These are phyloP conservation scores for Piper betle DNA, from an alignment of 164 flowering plant genomes.

Conservation along the genomic window DNA sequence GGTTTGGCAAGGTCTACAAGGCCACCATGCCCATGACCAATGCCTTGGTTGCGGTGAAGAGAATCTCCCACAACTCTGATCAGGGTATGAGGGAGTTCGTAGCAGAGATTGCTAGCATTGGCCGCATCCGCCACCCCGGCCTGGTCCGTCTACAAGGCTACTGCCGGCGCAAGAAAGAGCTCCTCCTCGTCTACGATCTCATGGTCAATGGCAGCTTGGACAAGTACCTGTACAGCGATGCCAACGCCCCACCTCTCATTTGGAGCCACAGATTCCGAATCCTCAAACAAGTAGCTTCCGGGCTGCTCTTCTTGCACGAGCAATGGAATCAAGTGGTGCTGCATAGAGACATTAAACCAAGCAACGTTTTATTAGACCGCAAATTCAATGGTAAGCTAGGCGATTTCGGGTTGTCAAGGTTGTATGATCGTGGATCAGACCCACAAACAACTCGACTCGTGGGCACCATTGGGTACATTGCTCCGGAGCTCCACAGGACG, in stretches of 20 bases:
- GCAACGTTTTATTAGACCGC: slow-evolving; percentile 12
- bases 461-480: slow-evolving; percentile 6
- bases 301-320: slow-evolving; percentile 12
- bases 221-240: too few relatives aligned
- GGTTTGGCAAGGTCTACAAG: background rate
- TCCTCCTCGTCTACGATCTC: slow-evolving; percentile 12
- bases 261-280: too few relatives aligned
- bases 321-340: slow-evolving; percentile 10
- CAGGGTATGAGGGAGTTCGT: too few relatives aligned
- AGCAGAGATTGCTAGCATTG: slow-evolving; percentile 2
- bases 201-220: too few relatives aligned
- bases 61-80: too few relatives aligned
- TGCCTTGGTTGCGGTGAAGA: too few relatives aligned
- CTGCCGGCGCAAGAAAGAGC: slow-evolving; percentile 13
- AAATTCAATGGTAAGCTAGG: slow-evolving; percentile 1
- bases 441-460: too few relatives aligned
- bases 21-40: too few relatives aligned
- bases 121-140: slow-evolving; percentile 13
- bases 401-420: too few relatives aligned
- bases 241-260: too few relatives aligned
- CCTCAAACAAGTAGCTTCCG: slow-evolving; percentile 3
- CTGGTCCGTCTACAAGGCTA: slow-evolving; percentile 13
- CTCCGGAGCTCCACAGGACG: slow-evolving; percentile 13
- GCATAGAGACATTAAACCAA: slow-evolving; percentile 16
- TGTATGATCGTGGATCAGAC: too few relatives aligned